Evolutionary conservation across 495 filamentous ascomycete species (phyloP).

Genomic region (Baudoinia panamericana): DNA sequence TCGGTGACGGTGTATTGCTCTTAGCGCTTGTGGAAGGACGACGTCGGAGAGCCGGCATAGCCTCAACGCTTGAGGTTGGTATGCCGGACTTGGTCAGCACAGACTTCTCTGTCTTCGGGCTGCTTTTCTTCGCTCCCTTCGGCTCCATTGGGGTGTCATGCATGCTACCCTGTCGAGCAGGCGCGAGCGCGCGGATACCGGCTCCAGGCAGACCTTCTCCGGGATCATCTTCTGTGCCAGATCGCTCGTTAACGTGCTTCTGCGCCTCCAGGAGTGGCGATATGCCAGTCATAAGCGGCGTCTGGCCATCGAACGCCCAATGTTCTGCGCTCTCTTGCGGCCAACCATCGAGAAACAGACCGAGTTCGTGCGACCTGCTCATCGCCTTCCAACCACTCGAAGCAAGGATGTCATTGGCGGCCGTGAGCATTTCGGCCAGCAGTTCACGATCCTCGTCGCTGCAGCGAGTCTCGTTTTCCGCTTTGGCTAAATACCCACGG

Average conservation of each 20-base stretch:
- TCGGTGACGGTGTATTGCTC: slow-evolving; percentile 1
- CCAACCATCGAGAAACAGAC: slow-evolving; percentile 52
- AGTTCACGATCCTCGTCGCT: slow-evolving; percentile 43
- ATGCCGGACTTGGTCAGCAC: slow-evolving; percentile 24
- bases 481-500: slow-evolving; percentile 47
- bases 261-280: slow-evolving; percentile 47
- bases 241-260: slow-evolving; percentile 42
- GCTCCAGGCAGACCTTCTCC: slow-evolving; percentile 38
- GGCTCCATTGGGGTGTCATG: slow-evolving; percentile 1
- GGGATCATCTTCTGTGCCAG: slow-evolving; percentile 38
- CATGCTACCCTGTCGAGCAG: slow-evolving; percentile 11
- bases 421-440: slow-evolving; percentile 46
- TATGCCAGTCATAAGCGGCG: slow-evolving; percentile 35
- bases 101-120: slow-evolving; percentile 16
- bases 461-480: slow-evolving; percentile 39
- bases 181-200: slow-evolving; percentile 29
- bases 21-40: slow-evolving; percentile 5
- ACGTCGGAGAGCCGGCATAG: slow-evolving; percentile 14
- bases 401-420: slow-evolving; percentile 44
- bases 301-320: slow-evolving; percentile 49
- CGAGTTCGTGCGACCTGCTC: slow-evolving; percentile 60
- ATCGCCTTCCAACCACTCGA: slow-evolving; percentile 54
- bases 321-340: slow-evolving; percentile 37
- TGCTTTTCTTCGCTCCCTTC: slow-evolving; percentile 1
- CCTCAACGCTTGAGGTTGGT: slow-evolving; percentile 25